These are phyloP conservation scores for Stropharia rugosoannulata DNA, from an alignment of 768 basidiomycete species.

Conservation along the genomic window DNA sequence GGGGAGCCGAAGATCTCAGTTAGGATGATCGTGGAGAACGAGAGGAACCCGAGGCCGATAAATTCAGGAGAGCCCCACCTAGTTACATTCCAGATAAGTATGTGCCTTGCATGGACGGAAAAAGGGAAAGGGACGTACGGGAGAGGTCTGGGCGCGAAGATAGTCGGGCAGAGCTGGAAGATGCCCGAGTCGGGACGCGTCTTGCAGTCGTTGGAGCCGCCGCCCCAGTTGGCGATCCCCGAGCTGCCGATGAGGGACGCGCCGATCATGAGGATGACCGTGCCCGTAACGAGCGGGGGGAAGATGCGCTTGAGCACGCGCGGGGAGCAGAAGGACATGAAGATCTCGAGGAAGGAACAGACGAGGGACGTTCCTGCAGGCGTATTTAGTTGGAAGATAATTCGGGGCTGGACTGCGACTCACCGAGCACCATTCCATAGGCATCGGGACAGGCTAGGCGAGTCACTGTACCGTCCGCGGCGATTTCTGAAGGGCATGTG, in stretches of 20 bases:
- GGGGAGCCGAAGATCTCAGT: slow-evolving; percentile 84
- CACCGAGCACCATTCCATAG: slow-evolving; percentile 76
- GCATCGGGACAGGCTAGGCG: slow-evolving; percentile 73
- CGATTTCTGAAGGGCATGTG: slow-evolving; percentile 63
- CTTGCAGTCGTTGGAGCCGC: slow-evolving; percentile 74
- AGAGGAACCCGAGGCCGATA: slow-evolving; percentile 85
- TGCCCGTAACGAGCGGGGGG: slow-evolving; percentile 81
- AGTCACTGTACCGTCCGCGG: slow-evolving; percentile 57
- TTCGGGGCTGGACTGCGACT: slow-evolving; percentile 4
- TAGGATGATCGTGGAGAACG: slow-evolving; percentile 72
- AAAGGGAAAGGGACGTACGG: slow-evolving; percentile 37
- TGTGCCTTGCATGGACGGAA: background rate
- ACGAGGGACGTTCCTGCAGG: slow-evolving; percentile 69
- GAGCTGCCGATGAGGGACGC: slow-evolving; percentile 73
- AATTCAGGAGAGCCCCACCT: slow-evolving; percentile 84
- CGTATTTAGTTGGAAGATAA: background rate
- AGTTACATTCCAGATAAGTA: background rate
- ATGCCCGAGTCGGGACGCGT: slow-evolving; percentile 60
- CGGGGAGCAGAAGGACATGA: slow-evolving; percentile 71
- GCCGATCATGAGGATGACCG: slow-evolving; percentile 80
- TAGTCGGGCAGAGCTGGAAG: slow-evolving; percentile 72
- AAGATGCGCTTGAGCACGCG: slow-evolving; percentile 64
- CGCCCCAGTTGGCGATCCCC: slow-evolving; percentile 82
- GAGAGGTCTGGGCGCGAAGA: slow-evolving; percentile 65
- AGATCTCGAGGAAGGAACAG: slow-evolving; percentile 81